A percentile compares a stretch with the other conserved stretches of the same genome.
These are phyloP conservation scores for Saccharomyces hybrid DNA, from an alignment of 1,139 yeast genomes.

Conservation along the genomic window DNA sequence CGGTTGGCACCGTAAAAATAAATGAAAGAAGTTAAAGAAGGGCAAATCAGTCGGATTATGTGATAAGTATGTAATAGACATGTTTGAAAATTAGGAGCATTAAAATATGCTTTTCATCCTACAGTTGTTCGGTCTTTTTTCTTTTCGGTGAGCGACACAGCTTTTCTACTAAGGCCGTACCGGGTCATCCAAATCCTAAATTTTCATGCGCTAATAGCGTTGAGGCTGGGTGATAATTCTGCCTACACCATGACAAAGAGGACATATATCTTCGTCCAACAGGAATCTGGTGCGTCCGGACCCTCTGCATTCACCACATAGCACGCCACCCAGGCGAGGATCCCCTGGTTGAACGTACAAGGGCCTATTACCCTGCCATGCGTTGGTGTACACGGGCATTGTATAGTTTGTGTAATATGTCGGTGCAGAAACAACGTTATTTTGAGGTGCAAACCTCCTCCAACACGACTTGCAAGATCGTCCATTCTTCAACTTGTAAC, in stretches of 20 bases:
- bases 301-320: constrained; percentile 78
- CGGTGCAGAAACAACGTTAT: constrained; percentile 18
- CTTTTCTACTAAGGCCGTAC: background rate
- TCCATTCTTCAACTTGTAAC: constrained; percentile 58
- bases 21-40: background rate
- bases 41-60: background rate
- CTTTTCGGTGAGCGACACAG: background rate
- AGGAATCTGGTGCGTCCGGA: constrained; percentile 49
- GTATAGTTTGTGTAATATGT: background rate
- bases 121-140: background rate
- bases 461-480: constrained; percentile 67
- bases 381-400: background rate
- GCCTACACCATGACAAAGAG: constrained; percentile 63
- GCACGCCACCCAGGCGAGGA: constrained; percentile 70
- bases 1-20: background rate
- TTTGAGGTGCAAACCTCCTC: constrained; percentile 49
- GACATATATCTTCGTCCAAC: constrained; percentile 51
- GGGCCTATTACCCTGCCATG: constrained; percentile 6
- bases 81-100: background rate
- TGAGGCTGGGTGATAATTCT: constrained; percentile 32
- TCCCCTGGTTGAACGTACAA: constrained; percentile 68
- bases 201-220: background rate
- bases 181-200: background rate
- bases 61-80: background rate
- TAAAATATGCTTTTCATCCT: background rate